Conservation (phyloP, 306 rosid species). For the Lathyrus oleraceus region DNA sequence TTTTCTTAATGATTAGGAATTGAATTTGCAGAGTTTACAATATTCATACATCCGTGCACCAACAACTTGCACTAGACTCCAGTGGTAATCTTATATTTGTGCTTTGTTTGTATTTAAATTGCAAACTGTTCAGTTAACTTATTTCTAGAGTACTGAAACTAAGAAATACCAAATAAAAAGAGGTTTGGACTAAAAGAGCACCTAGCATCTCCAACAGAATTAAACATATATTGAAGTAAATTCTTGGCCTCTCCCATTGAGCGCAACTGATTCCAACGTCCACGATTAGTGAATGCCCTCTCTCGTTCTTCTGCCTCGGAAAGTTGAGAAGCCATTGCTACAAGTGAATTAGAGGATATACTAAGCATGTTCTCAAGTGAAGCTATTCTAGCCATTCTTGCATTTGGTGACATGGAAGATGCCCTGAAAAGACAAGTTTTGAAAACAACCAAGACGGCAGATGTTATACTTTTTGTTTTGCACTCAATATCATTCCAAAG, state of each 20-base stretch:
- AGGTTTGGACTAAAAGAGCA: slow-evolving; percentile 35
- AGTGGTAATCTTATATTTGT: slow-evolving; percentile 10
- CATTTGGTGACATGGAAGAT: slow-evolving; percentile 94
- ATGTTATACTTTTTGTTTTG: slow-evolving; percentile 30
- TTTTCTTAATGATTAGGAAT: not conserved
- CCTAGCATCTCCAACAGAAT: slow-evolving; percentile 93
- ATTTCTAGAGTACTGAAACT: slow-evolving; percentile 13
- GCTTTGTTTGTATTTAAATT: not conserved
- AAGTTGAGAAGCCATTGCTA: slow-evolving; percentile 99
- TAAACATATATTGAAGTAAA: slow-evolving; percentile 92
- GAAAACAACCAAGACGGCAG: slow-evolving; percentile 35
- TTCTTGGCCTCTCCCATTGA: slow-evolving; percentile 98
- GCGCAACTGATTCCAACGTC: slow-evolving; percentile 98
- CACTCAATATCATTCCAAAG: slow-evolving; percentile 1
- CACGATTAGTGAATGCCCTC: slow-evolving; percentile 90
- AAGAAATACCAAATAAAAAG: not conserved
- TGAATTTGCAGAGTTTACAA: not conserved
- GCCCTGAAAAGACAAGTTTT: slow-evolving; percentile 56
- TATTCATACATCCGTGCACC: not conserved
- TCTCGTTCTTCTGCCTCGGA: slow-evolving; percentile 99
- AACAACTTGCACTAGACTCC: slow-evolving; percentile 2
- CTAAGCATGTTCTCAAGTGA: slow-evolving; percentile 95
- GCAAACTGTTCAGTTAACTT: slow-evolving; percentile 30
- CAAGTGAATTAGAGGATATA: slow-evolving; percentile 95
- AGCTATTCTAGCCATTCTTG: slow-evolving; percentile 91